Base-by-base conservation (phyloP, 2,329 filamentous ascomycete genomes). In the Botryotinia convoluta region DNA sequence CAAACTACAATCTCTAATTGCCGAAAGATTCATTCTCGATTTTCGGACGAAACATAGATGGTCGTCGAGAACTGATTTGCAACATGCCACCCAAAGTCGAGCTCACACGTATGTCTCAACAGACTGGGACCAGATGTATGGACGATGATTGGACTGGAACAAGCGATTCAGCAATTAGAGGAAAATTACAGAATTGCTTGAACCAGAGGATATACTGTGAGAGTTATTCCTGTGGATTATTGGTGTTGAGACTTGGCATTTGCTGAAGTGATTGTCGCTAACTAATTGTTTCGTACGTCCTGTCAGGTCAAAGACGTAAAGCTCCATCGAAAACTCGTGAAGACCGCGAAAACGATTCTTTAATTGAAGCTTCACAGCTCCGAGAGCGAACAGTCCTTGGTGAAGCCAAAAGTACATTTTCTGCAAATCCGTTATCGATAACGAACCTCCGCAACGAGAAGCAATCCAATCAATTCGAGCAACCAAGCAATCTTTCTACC, bases 71-170 rank as follows among this genome's bases (percentile, higher is more conserved):
- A 26, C 42, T 42, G 26, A n/a, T 39, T 51, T 32, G 42, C 51
- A 44, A 20, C 48, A 59, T 69, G 29, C 37, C 32, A 69, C n/a
- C 26, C n/a, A 32, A 26, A 61, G 54, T 45, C 39, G 39, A 60
- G 32, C 37, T 60, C 51, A 60, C 37, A 29, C n/a, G 29, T 26
- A 45, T 69, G 51, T 44, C 37, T 45, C 37, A 61, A 60, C 20
- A 69, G 39, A 45, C 59, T 72, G 69, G 84, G 83, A 83, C 83
- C 12, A 80, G 74, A 77, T 80, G 75, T 72, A 77, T 65, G 44
- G 80, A 84, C 74, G 84, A 86, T 69, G 82, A 85, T 78, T 86
- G 85, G 84, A 85, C 84, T 54, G 85, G 84, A 5, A 82, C 79
- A 37, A 84, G 76, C 26, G 82, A 85, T 80, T 81, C 82, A 4